Evolutionary conservation across 331 rosid genomes (phyloP).

Genomic region (Malus hybrid): DNA sequence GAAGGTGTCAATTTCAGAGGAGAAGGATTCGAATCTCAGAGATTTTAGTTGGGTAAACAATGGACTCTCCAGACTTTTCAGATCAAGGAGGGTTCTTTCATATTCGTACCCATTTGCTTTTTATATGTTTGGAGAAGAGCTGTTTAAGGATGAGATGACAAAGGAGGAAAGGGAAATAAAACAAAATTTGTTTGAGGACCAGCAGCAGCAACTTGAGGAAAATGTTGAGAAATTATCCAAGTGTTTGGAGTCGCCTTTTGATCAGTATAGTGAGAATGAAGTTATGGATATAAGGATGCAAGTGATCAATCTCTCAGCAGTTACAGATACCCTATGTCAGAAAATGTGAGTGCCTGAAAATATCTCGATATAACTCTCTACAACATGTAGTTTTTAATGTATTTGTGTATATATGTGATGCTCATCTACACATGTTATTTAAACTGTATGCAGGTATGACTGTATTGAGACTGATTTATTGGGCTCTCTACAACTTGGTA

Average conservation of each 20-base stretch:
- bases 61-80: conserved; percentile 82
- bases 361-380: not conserved
- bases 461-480: conserved; percentile 92
- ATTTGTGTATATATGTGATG: conserved; percentile 8
- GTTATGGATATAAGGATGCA: conserved; percentile 65
- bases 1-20: conserved; percentile 62
- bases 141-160: conserved; percentile 75
- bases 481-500: conserved; percentile 61
- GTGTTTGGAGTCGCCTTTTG: conserved; percentile 74
- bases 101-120: conserved; percentile 96
- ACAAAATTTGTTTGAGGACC: conserved; percentile 92
- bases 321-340: conserved; percentile 75
- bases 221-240: conserved; percentile 89
- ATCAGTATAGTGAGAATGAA: conserved; percentile 41
- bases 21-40: conserved; percentile 47
- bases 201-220: conserved; percentile 93
- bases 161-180: conserved; percentile 61
- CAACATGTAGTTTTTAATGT: conserved; percentile 58
- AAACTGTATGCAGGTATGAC: conserved; percentile 68
- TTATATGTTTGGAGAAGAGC: conserved; percentile 94
- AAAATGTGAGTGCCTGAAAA: conserved; percentile 55
- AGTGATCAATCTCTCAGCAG: conserved; percentile 58
- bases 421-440: not conserved
- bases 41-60: conserved; percentile 86
- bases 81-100: conserved; percentile 97